Percentiles rank a stretch among this genome's conserved stretches.
Conservation (phyloP, 495 filamentous ascomycete genomes). For the Wilcoxina mikolae region DNA sequence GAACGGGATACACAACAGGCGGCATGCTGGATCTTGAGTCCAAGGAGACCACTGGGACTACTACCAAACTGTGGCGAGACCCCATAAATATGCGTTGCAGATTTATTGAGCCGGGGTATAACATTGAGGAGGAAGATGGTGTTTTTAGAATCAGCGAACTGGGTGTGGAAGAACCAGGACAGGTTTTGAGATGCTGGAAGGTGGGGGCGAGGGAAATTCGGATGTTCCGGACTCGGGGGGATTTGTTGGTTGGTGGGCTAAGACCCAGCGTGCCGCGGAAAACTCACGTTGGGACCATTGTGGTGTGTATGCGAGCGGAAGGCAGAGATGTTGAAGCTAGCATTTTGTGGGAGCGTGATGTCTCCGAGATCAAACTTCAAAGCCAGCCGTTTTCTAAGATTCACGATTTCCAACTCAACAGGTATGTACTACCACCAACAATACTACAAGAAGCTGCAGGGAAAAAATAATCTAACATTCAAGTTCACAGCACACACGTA, state of each 20-base stretch:
- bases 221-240: neutral
- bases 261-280: neutral
- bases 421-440: neutral
- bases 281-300: too few species aligned
- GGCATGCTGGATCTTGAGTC: neutral
- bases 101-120: too few species aligned
- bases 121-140: too few species aligned
- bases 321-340: neutral
- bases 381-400: neutral
- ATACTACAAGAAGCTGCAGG: neutral
- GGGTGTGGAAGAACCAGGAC: too few species aligned
- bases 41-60: neutral
- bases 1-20: neutral
- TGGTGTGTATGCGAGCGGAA: neutral
- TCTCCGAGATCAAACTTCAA: neutral
- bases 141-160: too few species aligned
- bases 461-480: neutral
- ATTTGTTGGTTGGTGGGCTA: neutral
- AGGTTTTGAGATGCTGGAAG: too few species aligned
- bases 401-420: neutral
- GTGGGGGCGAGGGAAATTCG: neutral
- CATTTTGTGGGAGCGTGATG: neutral
- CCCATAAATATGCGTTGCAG: too few species aligned
- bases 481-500: constrained; percentile 17
- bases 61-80: too few species aligned